Conservation (phyloP, 495 filamentous ascomycete genomes). For the Copromyces sp. region DNA sequence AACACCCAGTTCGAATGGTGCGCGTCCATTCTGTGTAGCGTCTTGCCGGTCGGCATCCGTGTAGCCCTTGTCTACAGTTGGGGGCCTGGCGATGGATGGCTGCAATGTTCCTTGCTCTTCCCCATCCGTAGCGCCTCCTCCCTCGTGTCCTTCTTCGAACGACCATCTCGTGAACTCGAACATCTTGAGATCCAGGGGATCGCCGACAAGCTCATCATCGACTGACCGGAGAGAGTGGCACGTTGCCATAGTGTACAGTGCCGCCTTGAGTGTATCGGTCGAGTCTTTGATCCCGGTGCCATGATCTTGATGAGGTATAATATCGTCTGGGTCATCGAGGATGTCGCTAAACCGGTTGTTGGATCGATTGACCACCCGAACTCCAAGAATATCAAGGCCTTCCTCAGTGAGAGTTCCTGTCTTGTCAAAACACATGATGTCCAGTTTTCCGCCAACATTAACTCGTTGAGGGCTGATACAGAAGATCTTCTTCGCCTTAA, state of each 20-base stretch:
- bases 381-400: conserved; percentile 86
- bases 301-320: conserved; percentile 46
- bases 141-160: conserved; percentile 74
- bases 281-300: conserved; percentile 46
- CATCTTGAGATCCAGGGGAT: conserved; percentile 97
- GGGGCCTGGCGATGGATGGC: conserved; percentile 80
- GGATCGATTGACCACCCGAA: conserved; percentile 59
- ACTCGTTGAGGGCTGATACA: conserved; percentile 96
- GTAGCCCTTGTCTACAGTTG: conserved; percentile 39
- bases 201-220: conserved; percentile 80
- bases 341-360: conserved; percentile 44
- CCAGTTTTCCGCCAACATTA: conserved; percentile 91
- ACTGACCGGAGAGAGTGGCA: conserved; percentile 86
- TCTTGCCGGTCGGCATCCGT: not conserved
- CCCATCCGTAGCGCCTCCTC: conserved; percentile 44
- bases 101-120: conserved; percentile 57
- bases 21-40: conserved; percentile 7
- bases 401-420: conserved; percentile 97
- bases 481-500: conserved; percentile 83
- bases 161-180: conserved; percentile 95
- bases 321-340: conserved; percentile 34
- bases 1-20: conserved; percentile 68
- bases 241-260: conserved; percentile 90
- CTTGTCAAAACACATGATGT: conserved; percentile 97
- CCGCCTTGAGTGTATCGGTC: conserved; percentile 55